Percentiles rank a stretch among this genome's conserved stretches.
Conservation (phyloP, 148 eudicot genomes). For the Oxyria digyna region DNA sequence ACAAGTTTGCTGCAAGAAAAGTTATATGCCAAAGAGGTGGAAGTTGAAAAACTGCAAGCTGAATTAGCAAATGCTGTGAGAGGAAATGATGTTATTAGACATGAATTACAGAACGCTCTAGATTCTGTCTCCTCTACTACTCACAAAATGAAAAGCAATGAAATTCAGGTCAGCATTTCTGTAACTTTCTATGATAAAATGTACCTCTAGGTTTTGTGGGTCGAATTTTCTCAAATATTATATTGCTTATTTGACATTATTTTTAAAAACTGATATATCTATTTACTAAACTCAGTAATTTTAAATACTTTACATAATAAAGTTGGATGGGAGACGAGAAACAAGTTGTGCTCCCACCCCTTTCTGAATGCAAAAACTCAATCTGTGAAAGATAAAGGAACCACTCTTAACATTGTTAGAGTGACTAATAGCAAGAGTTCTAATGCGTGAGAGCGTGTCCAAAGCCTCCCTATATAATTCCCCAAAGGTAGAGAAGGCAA, state of each 20-base stretch:
- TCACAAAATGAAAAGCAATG: conserved; percentile 76
- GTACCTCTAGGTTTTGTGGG: background rate
- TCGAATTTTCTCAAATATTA: background rate
- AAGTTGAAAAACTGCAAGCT: conserved; percentile 76
- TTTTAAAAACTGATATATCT: too few species aligned
- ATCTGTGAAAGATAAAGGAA: too few species aligned
- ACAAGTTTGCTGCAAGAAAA: conserved; percentile 70
- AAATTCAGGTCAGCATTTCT: conserved; percentile 49
- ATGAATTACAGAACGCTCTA: conserved; percentile 70
- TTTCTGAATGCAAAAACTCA: too few species aligned
- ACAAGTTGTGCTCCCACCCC: too few species aligned
- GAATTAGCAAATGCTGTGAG: conserved; percentile 69
- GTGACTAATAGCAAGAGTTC: too few species aligned
- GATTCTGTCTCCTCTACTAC: conserved; percentile 61
- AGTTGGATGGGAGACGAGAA: too few species aligned
- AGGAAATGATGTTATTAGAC: conserved; percentile 62
- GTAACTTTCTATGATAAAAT: background rate
- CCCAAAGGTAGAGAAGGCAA: too few species aligned
- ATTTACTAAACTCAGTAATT: too few species aligned
- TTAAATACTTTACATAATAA: too few species aligned
- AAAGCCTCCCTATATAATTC: too few species aligned
- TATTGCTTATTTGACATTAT: background rate
- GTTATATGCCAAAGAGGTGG: conserved; percentile 51
- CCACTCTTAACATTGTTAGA: too few species aligned
- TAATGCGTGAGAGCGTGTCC: too few species aligned